Evolutionary conservation across 768 basidiomycete species (phyloP).

Genomic region (Leccinum broughii): DNA sequence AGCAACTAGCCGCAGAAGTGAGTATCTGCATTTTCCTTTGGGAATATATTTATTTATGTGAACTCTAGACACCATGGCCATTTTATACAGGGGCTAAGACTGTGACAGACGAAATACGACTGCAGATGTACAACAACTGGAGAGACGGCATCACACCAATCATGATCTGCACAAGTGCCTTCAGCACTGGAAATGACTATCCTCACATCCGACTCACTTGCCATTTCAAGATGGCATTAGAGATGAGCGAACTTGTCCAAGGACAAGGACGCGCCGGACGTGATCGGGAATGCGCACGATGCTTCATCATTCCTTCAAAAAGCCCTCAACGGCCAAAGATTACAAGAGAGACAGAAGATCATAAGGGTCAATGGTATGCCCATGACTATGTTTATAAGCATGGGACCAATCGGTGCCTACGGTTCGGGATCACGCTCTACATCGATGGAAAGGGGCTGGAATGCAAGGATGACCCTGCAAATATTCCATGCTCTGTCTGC

Average conservation of each 20-base stretch:
- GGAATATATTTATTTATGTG: neutral
- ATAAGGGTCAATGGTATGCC: neutral
- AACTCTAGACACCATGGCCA: neutral
- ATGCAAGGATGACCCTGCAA: neutral
- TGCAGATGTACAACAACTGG: neutral
- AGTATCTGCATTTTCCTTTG: neutral
- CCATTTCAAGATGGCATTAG: neutral
- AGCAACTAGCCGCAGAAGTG: neutral
- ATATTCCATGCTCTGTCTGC: neutral
- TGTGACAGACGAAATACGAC: neutral
- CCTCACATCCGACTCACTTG: neutral
- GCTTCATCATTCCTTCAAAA: neutral
- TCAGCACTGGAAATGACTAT: neutral
- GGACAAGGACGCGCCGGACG: neutral
- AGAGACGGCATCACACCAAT: neutral
- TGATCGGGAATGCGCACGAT: neutral
- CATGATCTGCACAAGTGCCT: neutral
- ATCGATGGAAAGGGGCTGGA: neutral
- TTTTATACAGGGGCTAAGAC: neutral
- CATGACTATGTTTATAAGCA: neutral
- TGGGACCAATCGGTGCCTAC: neutral
- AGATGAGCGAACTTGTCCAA: neutral
- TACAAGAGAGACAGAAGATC: neutral
- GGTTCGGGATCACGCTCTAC: neutral
- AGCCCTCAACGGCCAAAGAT: neutral